Evolutionary conservation across 495 filamentous ascomycete genomes (phyloP).

Genomic region (Talaromyces nanjingensis): DNA sequence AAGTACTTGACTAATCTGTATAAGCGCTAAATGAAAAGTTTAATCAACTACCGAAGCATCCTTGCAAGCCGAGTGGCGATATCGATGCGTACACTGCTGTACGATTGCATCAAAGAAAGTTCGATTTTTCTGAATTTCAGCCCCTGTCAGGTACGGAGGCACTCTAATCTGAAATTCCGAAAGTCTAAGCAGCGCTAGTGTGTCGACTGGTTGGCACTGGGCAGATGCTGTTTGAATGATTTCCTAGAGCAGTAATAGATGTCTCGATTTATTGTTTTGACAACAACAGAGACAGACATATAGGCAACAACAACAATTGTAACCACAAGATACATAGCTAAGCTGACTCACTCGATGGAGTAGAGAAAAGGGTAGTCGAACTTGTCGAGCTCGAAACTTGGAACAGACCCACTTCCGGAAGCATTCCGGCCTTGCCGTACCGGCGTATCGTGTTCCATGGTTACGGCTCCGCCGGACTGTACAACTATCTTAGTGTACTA

Average conservation of each 20-base stretch:
- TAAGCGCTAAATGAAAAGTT: neutral
- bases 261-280: too few relatives aligned
- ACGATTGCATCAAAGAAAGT: neutral
- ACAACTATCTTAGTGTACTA: neutral
- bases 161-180: neutral
- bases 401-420: neutral
- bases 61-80: neutral
- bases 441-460: neutral
- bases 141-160: neutral
- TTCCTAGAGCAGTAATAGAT: neutral
- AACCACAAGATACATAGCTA: neutral
- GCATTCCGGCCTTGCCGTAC: neutral
- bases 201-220: neutral
- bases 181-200: conserved; percentile 1
- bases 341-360: neutral
- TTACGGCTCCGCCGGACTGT: neutral
- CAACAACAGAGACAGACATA: too few relatives aligned
- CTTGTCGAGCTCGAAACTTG: neutral
- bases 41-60: conserved; percentile 1
- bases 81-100: neutral
- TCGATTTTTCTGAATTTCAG: neutral
- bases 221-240: neutral
- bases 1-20: neutral
- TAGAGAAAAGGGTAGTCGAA: neutral
- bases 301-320: neutral